phyloP scores from a whole-genome alignment of 176 grass and related monocot species.

The Juncus inflexus region DNA sequence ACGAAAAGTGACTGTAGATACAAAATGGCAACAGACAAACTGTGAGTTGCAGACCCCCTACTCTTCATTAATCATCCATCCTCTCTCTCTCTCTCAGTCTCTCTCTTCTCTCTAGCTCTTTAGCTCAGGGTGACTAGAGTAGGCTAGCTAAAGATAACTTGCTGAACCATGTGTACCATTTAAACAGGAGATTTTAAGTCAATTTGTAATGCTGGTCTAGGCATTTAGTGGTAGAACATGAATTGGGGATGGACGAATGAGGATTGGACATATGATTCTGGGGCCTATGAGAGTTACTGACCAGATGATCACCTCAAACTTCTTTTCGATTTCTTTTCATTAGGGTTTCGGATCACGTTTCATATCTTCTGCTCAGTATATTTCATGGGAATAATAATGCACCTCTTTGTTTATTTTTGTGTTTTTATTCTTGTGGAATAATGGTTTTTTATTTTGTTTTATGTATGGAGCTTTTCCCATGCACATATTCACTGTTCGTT shows the following conservation, averaged over 20 bases:
- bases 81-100: slow-evolving; percentile 23
- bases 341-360: slow-evolving; percentile 12
- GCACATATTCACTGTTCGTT: too few species aligned
- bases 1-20: slow-evolving; percentile 46
- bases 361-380: slow-evolving; percentile 17
- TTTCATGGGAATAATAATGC: slow-evolving; percentile 17
- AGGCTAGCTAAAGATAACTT: slow-evolving; percentile 7
- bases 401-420: neutral
- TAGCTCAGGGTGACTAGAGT: neutral
- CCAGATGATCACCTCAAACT: slow-evolving; percentile 20
- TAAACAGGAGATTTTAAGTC: neutral
- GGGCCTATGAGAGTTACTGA: slow-evolving; percentile 10
- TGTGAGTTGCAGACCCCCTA: slow-evolving; percentile 25
- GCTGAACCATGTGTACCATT: neutral
- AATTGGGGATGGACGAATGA: neutral
- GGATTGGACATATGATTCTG: slow-evolving; percentile 39
- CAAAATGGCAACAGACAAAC: slow-evolving; percentile 50
- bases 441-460: too few species aligned
- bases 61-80: neutral
- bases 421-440: too few species aligned
- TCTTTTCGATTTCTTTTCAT: slow-evolving; percentile 23
- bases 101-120: slow-evolving; percentile 11
- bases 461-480: too few species aligned
- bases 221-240: slow-evolving; percentile 9
- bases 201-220: neutral